Conservation (phyloP, 129 eudicot species). For the Flaveria sonorensis region DNA sequence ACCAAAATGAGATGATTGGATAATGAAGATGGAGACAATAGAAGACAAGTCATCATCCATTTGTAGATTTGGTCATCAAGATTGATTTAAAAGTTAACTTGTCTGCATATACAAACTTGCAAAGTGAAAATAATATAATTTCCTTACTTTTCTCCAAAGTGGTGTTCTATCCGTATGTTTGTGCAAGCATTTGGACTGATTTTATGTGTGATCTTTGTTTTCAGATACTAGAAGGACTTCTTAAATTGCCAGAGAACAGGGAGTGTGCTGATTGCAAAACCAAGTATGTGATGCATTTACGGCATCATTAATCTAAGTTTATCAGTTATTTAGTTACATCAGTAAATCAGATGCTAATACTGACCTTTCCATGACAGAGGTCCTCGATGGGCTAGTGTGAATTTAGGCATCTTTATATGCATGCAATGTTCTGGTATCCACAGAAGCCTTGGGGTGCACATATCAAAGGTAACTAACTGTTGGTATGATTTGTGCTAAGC, state of each 20-base stretch:
- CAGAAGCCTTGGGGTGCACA: slow-evolving; percentile 97
- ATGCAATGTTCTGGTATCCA: slow-evolving; percentile 99
- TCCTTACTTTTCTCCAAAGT: neutral
- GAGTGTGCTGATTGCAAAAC: slow-evolving; percentile 97
- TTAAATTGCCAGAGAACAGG: slow-evolving; percentile 92
- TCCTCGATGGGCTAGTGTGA: slow-evolving; percentile 99
- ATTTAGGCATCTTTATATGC: slow-evolving; percentile 94
- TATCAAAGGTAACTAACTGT: slow-evolving; percentile 69
- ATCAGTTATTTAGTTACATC: slow-evolving; percentile 11
- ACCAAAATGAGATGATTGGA: slow-evolving; percentile 14
- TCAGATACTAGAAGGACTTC: slow-evolving; percentile 92
- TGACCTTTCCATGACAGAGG: slow-evolving; percentile 56
- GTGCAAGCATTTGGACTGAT: slow-evolving; percentile 6
- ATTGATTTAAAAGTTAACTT: slow-evolving; percentile 10
- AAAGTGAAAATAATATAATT: slow-evolving; percentile 3
- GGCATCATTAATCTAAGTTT: neutral
- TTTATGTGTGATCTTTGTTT: slow-evolving; percentile 23
- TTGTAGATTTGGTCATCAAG: slow-evolving; percentile 13
- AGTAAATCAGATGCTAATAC: slow-evolving; percentile 14
- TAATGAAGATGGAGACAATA: neutral
- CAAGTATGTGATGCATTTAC: slow-evolving; percentile 58
- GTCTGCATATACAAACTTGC: neutral
- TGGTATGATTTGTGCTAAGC: neutral
- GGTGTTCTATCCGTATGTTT: neutral
- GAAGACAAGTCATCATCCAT: neutral